Evolutionary conservation across 345 rosid genomes (phyloP).

Genomic region (Salix dunnii): DNA sequence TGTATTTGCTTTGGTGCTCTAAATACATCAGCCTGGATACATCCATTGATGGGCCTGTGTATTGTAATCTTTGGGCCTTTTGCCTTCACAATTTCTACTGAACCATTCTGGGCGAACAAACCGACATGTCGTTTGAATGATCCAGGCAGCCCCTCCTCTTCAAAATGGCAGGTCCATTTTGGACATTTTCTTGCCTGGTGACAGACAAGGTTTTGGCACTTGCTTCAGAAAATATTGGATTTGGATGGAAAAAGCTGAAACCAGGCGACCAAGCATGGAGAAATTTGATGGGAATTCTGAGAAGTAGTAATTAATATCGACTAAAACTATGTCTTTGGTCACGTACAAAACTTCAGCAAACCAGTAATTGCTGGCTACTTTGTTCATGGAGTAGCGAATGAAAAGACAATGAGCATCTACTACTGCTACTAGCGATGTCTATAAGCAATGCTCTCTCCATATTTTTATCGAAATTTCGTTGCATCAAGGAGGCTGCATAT

Average conservation of each 20-base stretch:
- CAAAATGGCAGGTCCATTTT: background rate
- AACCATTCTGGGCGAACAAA: background rate
- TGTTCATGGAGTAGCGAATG: background rate
- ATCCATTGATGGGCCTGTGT: background rate
- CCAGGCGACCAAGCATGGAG: background rate
- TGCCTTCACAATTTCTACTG: background rate
- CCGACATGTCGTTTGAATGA: background rate
- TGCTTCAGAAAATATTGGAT: background rate
- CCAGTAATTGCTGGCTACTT: background rate
- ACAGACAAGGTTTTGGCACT: background rate
- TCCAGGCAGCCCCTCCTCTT: background rate
- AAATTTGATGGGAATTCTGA: background rate
- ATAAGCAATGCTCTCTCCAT: slow-evolving; percentile 21
- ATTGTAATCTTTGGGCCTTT: background rate
- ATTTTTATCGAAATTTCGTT: slow-evolving; percentile 2
- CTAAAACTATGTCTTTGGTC: background rate
- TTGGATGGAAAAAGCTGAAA: background rate
- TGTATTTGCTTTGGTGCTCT: too few species aligned
- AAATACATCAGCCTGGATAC: too few species aligned
- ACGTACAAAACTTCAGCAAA: background rate
- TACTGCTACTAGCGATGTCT: background rate
- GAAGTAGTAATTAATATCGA: background rate
- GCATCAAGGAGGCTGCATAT: slow-evolving; percentile 22
- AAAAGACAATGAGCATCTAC: slow-evolving; percentile 11
- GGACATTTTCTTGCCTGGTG: background rate